These are phyloP conservation scores for Monosporascus sp. DNA, from an alignment of 2,329 filamentous ascomycete genomes.

Conservation along the genomic window DNA sequence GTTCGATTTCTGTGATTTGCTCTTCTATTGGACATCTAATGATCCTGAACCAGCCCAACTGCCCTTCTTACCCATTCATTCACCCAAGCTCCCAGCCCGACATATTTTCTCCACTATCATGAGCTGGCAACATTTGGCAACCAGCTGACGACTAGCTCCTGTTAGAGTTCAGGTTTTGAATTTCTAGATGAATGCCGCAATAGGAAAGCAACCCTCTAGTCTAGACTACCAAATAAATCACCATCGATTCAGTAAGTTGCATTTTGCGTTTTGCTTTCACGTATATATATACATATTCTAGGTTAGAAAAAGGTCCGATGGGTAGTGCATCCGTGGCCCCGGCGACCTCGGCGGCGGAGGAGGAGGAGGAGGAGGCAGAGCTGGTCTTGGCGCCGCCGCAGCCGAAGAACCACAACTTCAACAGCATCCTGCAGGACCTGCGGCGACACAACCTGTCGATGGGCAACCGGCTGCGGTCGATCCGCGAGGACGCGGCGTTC, in stretches of 20 bases:
- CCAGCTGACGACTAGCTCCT: background rate
- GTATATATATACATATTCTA: no score
- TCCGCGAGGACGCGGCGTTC: conserved; percentile 70
- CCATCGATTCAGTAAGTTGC: no score
- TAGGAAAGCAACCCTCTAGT: no score
- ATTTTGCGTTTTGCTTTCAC: no score
- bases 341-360: background rate
- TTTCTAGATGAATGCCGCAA: no score
- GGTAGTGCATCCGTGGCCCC: no score
- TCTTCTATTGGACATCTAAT: background rate
- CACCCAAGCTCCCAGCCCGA: background rate
- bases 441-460: conserved; percentile 53
- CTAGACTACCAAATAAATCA: no score
- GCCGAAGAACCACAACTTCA: background rate
- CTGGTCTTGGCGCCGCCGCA: background rate
- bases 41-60: background rate
- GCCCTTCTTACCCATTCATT: background rate
- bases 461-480: conserved; percentile 75
- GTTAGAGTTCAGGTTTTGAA: no score
- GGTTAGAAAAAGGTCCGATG: no score
- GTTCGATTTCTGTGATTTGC: background rate
- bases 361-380: background rate
- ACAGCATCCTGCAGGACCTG: background rate
- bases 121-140: background rate
- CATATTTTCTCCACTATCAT: background rate